These are phyloP conservation scores for Gaeumannomyces tritici DNA, from an alignment of 2,329 filamentous ascomycete genomes.

Conservation along the genomic window DNA sequence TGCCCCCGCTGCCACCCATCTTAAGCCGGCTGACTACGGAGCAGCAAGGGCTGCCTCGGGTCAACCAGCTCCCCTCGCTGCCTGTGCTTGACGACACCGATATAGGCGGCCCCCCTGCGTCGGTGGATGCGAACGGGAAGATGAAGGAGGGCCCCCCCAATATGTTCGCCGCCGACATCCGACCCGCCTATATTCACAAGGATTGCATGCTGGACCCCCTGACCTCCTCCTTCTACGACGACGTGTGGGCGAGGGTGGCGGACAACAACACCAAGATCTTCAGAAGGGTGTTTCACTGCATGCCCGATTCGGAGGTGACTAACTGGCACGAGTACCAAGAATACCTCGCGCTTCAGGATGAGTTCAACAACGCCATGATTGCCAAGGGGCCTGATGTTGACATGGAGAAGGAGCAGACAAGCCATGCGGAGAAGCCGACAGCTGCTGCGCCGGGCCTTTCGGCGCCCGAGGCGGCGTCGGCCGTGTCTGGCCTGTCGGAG, in stretches of 20 bases:
- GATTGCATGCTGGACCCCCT: conserved; percentile 94
- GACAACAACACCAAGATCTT: conserved; percentile 95
- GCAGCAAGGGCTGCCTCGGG: conserved; percentile 54
- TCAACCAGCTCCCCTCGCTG: conserved; percentile 61
- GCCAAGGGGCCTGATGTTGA: conserved; percentile 8
- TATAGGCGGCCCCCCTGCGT: conserved; percentile 64
- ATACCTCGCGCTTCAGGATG: conserved; percentile 65
- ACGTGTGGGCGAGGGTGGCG: conserved; percentile 79
- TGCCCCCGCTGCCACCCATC: conserved; percentile 50
- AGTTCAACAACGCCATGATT: conserved; percentile 62
- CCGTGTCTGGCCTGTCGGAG: conserved; percentile 24
- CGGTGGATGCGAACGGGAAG: conserved; percentile 42
- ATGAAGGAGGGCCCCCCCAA: conserved; percentile 34
- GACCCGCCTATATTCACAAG: conserved; percentile 64
- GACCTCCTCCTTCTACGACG: conserved; percentile 70
- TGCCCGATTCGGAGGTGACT: conserved; percentile 89
- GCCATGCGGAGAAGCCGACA: conserved; percentile 13
- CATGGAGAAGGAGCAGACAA: conserved; percentile 44
- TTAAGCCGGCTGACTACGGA: conserved; percentile 49
- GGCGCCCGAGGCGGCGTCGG: conserved; percentile 28
- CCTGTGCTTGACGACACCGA: conserved; percentile 70
- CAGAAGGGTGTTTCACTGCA: conserved; percentile 87
- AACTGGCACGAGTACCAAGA: conserved; percentile 92
- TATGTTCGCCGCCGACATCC: conserved; percentile 57
- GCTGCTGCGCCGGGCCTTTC: conserved; percentile 30